Evolutionary conservation across 306 rosid genomes (phyloP).

Genomic region (Prunus salicina): DNA sequence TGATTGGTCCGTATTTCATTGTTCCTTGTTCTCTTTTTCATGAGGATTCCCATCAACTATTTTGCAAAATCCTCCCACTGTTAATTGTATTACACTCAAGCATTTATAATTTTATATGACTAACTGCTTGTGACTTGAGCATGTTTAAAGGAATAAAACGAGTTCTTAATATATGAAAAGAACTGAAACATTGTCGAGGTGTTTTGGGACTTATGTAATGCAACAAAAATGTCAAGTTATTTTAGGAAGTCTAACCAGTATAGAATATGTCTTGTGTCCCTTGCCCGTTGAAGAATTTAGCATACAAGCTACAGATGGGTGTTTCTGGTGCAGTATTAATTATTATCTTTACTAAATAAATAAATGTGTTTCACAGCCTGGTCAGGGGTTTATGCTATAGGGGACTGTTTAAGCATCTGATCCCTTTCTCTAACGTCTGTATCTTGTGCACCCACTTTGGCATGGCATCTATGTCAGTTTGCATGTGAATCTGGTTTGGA

Average conservation of each 20-base stretch:
- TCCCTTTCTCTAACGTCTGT: background rate
- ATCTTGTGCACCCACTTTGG: background rate
- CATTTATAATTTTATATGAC: background rate
- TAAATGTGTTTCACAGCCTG: background rate
- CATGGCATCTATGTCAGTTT: background rate
- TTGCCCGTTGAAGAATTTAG: background rate
- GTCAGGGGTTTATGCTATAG: background rate
- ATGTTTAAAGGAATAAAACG: background rate
- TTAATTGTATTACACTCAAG: background rate
- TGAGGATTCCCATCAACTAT: background rate
- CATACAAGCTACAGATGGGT: background rate
- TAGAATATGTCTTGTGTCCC: background rate
- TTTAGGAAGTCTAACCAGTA: background rate
- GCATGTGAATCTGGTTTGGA: background rate
- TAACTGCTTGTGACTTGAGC: background rate
- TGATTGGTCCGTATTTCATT: conserved; percentile 4
- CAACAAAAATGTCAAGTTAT: background rate
- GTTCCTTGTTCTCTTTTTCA: background rate
- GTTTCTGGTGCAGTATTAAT: background rate
- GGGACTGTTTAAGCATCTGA: background rate
- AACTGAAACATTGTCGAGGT: background rate
- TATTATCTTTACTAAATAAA: background rate
- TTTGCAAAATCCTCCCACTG: background rate
- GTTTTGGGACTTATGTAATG: background rate
- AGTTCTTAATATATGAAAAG: background rate